These are phyloP conservation scores for Ehretia macrophylla DNA, from an alignment of 257 asterid species.

Conservation along the genomic window DNA sequence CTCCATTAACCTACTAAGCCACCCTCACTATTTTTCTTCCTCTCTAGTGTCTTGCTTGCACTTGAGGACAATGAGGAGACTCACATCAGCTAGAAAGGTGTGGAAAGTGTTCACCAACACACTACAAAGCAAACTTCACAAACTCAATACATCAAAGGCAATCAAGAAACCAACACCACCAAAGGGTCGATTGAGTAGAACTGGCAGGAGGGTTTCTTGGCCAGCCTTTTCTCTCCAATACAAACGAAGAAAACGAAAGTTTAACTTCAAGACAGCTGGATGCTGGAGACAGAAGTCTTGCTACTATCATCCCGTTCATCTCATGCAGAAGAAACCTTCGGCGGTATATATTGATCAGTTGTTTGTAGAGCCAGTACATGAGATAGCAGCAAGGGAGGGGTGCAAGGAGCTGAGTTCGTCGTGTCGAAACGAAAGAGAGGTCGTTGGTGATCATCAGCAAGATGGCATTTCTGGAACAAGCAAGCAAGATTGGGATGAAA, in stretches of 20 bases:
- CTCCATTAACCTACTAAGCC: neutral
- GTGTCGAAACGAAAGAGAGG: slow-evolving; percentile 7
- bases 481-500: neutral
- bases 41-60: slow-evolving; percentile 55
- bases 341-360: slow-evolving; percentile 59
- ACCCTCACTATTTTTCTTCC: neutral
- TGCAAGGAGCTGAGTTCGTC: slow-evolving; percentile 8
- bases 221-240: slow-evolving; percentile 8
- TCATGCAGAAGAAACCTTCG: slow-evolving; percentile 19
- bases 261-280: slow-evolving; percentile 6
- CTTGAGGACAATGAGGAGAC: slow-evolving; percentile 20
- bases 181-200: neutral
- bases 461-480: neutral
- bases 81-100: slow-evolving; percentile 39
- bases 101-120: slow-evolving; percentile 50
- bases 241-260: slow-evolving; percentile 39
- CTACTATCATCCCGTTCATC: neutral
- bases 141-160: slow-evolving; percentile 29
- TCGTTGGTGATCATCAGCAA: neutral
- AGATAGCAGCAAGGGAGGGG: neutral
- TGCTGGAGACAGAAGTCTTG: no score
- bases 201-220: slow-evolving; percentile 8
- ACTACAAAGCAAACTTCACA: slow-evolving; percentile 43
- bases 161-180: slow-evolving; percentile 14
- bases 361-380: slow-evolving; percentile 30